Evolutionary conservation across 2,329 filamentous ascomycete species (phyloP).

Genomic region (Hypomyces rosellus): DNA sequence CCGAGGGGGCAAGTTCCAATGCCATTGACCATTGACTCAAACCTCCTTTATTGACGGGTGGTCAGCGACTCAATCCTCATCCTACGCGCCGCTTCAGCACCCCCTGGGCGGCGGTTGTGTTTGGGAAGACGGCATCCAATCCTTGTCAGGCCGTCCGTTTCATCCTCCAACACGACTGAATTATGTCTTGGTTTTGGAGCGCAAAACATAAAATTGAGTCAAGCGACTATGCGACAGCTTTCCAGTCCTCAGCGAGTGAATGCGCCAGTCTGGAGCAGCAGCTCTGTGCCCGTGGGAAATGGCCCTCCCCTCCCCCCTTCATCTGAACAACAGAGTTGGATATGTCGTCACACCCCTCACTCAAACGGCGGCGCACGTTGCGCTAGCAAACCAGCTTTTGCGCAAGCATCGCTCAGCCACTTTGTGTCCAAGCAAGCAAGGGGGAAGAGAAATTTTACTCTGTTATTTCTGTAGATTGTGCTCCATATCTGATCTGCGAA

Average conservation of each 20-base stretch:
- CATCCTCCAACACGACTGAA: background rate
- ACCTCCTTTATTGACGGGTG: background rate
- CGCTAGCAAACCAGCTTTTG: background rate
- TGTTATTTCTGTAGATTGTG: background rate
- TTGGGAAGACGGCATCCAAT: background rate
- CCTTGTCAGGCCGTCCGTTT: background rate
- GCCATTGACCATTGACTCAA: background rate
- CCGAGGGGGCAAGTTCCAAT: too few relatives aligned
- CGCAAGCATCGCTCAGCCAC: background rate
- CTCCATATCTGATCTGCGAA: background rate
- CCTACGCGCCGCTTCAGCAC: background rate
- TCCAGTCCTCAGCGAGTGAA: background rate
- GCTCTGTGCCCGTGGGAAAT: too few relatives aligned
- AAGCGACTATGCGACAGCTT: background rate
- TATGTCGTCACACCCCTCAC: background rate
- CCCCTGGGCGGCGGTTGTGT: background rate
- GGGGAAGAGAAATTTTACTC: background rate
- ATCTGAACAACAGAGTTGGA: background rate
- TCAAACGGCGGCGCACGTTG: background rate
- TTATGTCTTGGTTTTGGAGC: background rate
- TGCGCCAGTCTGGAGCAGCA: background rate
- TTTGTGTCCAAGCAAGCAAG: background rate
- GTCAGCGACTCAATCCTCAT: background rate
- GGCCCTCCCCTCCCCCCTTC: too few relatives aligned
- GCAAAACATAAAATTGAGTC: background rate